Evolutionary conservation across 768 basidiomycete species (phyloP), one percentile per base, ranked within the genome.

Genomic region (Rhodotorula graminis): DNA sequence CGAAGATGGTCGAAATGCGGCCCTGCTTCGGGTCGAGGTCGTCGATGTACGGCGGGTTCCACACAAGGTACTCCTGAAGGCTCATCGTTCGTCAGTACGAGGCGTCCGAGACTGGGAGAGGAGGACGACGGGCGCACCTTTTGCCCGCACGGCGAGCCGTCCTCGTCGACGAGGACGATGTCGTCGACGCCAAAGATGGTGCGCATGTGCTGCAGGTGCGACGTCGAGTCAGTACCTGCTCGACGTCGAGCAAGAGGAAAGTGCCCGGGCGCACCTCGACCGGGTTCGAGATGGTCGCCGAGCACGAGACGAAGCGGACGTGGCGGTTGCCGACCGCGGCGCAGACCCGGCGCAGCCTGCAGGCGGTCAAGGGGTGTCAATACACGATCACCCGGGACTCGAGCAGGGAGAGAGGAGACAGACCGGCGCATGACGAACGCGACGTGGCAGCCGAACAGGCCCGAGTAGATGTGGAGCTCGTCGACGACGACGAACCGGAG

Each of bases 401-500:
- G 15, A 29, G 25, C 18, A 14, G 19, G 29, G 23, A 15, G 9
- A 46, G 25, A 58, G 74, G 91, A 89, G 91, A 75, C 92, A 89
- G 59, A 93, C 84, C 2, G 89, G 88, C 61, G 85, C 79, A 92
- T 83, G 50, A 93, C 86, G 70, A 88, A 86, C 0, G 92, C 90
- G 29, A 91, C 88, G 77, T 94, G 91, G 74, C 90, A 91, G 73
- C 92, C 93, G 64, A 93, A 85, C 19, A 89, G 81, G 52, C 89
- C 88, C 3, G 87, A 84, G 78, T 95, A 94, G 78, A 91, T 93
- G 80, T 95, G 92, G 49, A 94, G 79, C 79, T 95, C 92, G 60
- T 79, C 79, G 4, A 93, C 88, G 1, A 86, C 91, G 65, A 94
- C 84, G 23, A 92, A 82, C 83, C 87, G 89, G 73, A 93, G 82